A percentile compares a stretch with the other conserved stretches of the same genome.
phyloP scores from a whole-genome alignment of 192 early-diverging fungal species.

The Backusella tarrabulga region DNA sequence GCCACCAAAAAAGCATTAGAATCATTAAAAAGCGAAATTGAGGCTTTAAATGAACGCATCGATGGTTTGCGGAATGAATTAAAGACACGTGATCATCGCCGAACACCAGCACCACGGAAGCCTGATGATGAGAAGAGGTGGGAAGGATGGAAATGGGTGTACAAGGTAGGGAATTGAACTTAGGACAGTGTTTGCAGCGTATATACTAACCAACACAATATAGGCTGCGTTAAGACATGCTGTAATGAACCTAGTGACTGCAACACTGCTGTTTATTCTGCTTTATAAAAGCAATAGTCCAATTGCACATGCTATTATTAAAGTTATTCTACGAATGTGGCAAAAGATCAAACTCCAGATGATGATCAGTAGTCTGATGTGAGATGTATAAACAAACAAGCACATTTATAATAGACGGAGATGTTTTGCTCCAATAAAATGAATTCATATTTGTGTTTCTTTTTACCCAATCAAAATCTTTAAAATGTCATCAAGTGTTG shows the following conservation, averaged over 20 bases:
- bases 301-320: slow-evolving; percentile 15
- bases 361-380: slow-evolving; percentile 2
- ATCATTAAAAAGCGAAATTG: slow-evolving; percentile 33
- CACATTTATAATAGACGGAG: neutral
- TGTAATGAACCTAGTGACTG: slow-evolving; percentile 16
- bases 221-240: slow-evolving; percentile 30
- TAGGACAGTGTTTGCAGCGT: neutral
- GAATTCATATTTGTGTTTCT: neutral
- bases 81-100: slow-evolving; percentile 12
- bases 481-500: too few species aligned
- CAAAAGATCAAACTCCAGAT: slow-evolving; percentile 8
- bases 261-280: slow-evolving; percentile 7
- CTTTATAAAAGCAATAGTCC: slow-evolving; percentile 21
- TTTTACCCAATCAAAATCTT: neutral
- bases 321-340: neutral
- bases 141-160: slow-evolving; percentile 33
- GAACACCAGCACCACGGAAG: neutral
- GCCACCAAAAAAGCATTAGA: slow-evolving; percentile 37
- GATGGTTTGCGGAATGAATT: slow-evolving; percentile 34
- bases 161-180: slow-evolving; percentile 18
- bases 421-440: neutral
- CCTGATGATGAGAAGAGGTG: slow-evolving; percentile 4
- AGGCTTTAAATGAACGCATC: slow-evolving; percentile 37
- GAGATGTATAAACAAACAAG: slow-evolving; percentile 13
- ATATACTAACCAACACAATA: neutral